Evolutionary conservation across 495 filamentous ascomycete genomes (phyloP).

Genomic region (Tuber borchii): DNA sequence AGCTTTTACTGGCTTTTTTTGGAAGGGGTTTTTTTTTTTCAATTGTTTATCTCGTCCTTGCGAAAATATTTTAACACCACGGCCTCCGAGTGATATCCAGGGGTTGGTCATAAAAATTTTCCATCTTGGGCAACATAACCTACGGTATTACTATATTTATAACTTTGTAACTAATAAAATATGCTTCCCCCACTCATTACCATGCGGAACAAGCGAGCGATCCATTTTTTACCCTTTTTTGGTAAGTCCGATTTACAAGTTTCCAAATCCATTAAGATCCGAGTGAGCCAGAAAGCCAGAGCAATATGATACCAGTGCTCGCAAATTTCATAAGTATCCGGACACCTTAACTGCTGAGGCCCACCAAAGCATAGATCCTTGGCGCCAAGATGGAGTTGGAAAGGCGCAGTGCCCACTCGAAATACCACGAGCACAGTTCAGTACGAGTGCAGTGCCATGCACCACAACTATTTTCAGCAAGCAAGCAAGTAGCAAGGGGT

Average conservation of each 20-base stretch:
- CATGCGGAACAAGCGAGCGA: background rate
- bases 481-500: background rate
- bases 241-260: background rate
- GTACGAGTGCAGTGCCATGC: too few species aligned
- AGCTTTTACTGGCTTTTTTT: background rate
- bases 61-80: background rate
- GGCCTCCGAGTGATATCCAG: background rate
- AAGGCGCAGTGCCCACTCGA: background rate
- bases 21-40: too few species aligned
- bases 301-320: background rate
- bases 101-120: background rate
- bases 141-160: background rate
- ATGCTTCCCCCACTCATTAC: background rate
- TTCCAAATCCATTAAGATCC: background rate
- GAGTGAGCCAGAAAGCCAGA: background rate
- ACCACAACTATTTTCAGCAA: background rate
- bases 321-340: background rate
- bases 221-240: background rate
- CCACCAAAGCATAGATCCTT: background rate
- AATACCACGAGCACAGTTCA: background rate
- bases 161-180: background rate
- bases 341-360: background rate
- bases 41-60: background rate
- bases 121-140: background rate
- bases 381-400: background rate